phyloP scores from a whole-genome alignment of 495 filamentous ascomycete genomes.

The Penicillium coprophilum region DNA sequence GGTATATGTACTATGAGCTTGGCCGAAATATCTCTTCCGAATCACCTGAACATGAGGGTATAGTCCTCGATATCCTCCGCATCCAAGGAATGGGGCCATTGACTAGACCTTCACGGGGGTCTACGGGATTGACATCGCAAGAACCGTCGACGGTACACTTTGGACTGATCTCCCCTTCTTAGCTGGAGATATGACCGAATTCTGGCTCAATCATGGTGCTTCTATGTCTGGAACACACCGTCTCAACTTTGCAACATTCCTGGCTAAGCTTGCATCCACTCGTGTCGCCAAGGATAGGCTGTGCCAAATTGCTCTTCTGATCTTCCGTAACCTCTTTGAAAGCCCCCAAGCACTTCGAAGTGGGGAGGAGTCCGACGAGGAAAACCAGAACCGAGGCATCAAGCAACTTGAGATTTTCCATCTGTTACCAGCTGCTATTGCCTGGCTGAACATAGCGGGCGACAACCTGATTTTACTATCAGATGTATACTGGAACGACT shows the following conservation, averaged over 20 bases:
- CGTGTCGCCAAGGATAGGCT: constrained; percentile 20
- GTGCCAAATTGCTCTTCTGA: constrained; percentile 21
- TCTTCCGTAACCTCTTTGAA: constrained; percentile 20
- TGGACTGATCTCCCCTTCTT: constrained; percentile 29
- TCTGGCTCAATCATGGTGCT: constrained; percentile 13
- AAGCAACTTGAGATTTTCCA: constrained; percentile 19
- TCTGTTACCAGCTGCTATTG: constrained; percentile 20
- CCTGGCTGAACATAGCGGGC: constrained; percentile 13
- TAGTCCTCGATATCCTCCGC: constrained; percentile 27
- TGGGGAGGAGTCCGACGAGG: constrained; percentile 15
- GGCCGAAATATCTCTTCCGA: constrained; percentile 16
- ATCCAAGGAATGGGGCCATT: constrained; percentile 24
- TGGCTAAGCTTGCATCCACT: constrained; percentile 22
- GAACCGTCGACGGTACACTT: constrained; percentile 20
- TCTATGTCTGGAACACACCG: constrained; percentile 22
- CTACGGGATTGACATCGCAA: constrained; percentile 20
- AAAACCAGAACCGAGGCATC: constrained; percentile 14
- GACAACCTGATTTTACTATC: constrained; percentile 18
- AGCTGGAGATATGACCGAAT: constrained; percentile 19
- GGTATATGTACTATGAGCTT: constrained; percentile 24
- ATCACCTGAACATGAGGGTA: constrained; percentile 19
- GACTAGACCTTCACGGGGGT: constrained; percentile 13
- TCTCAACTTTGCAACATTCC: constrained; percentile 23
- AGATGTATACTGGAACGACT: constrained; percentile 22
- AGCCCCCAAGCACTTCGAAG: constrained; percentile 11